These are phyloP conservation scores for Fusarium sp. DNA, from an alignment of 2,329 filamentous ascomycete species.

Conservation along the genomic window DNA sequence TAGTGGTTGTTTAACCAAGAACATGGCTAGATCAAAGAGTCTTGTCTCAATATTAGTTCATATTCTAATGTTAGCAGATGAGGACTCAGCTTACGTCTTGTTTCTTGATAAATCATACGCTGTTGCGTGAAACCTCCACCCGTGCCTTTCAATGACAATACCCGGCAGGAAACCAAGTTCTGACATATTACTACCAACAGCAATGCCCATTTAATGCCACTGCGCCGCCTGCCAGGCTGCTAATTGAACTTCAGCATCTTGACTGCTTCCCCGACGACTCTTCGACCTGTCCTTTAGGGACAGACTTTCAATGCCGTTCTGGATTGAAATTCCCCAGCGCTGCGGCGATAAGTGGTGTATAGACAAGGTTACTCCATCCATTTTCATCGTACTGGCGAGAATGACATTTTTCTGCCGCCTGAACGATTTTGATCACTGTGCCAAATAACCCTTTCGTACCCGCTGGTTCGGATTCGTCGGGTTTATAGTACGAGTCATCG, in stretches of 20 bases:
- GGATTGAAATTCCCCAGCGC: too few species aligned
- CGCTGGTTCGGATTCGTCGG: too few species aligned
- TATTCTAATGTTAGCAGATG: not conserved
- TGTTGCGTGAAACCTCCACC: not conserved
- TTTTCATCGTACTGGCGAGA: not conserved
- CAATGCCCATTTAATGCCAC: not conserved
- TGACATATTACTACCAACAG: rapidly evolving
- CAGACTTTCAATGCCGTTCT: not conserved
- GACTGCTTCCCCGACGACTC: not conserved
- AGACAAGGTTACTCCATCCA: not conserved
- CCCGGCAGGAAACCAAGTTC: not conserved
- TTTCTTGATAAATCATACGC: not conserved
- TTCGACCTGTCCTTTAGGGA: not conserved
- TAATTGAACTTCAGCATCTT: not conserved
- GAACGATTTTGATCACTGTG: rapidly evolving
- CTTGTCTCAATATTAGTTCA: not conserved
- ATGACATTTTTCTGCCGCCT: not conserved
- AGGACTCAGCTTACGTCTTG: not conserved
- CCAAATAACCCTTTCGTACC: not conserved
- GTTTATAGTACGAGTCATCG: not conserved
- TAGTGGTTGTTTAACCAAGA: not conserved
- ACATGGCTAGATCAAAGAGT: not conserved
- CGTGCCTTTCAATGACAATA: not conserved
- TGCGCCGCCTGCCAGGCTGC: not conserved
- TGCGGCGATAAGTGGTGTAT: too few species aligned